Evolutionary conservation across 1,284 basidiomycete genomes (phyloP), one percentile per base, ranked within the genome.

Genomic region (Apiotrichum veenhuisii): DNA sequence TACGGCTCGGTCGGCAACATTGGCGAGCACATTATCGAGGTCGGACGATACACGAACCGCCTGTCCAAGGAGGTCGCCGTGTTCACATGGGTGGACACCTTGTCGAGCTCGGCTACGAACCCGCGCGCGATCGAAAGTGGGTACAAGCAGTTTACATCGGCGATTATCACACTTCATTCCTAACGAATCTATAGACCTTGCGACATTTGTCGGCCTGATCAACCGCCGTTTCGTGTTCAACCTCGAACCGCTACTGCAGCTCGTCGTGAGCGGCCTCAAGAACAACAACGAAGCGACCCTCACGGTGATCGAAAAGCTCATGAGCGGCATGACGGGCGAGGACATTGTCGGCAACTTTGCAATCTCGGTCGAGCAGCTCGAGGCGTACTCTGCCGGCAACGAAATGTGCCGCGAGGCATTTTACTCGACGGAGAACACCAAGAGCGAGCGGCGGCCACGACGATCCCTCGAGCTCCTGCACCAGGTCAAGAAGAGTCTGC

Each of bases 1-100:
- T 99, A 98, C 71, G 91, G 96, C 67, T 98, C 98, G 73, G 80
- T 98, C 59, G 91, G 96, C 69, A 99, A 98, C 74, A 80, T 98
- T 60, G 91, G 91, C 18, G 83, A 84, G 45, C 90, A 92, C 33
- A 87, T 98, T 54, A 89, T 98, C 38, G 91, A 93, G 64, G 87
- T 88, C n/a, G 82, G 93, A 64, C 83, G 89, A 69, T 96, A 90
- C 77, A 84, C 94, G 59, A 92, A 89, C 2, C 86, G 86, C 61
- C 87, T 98, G 82, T 91, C 91, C 26, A 95, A 93, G 71, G 96
- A 98, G 70, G 89, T 97, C 15, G 82, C 98, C 22, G 85, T 91
- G 8, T 98, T 88, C 71, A 83, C 90, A 53, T 83, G 97, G 58
- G 79, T 99, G 57, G 92, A 97, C 64, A 88, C 90, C 0, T 80